These are phyloP conservation scores for Hordeum marinum DNA, from an alignment of 176 grass and related monocot genomes.

Conservation along the genomic window DNA sequence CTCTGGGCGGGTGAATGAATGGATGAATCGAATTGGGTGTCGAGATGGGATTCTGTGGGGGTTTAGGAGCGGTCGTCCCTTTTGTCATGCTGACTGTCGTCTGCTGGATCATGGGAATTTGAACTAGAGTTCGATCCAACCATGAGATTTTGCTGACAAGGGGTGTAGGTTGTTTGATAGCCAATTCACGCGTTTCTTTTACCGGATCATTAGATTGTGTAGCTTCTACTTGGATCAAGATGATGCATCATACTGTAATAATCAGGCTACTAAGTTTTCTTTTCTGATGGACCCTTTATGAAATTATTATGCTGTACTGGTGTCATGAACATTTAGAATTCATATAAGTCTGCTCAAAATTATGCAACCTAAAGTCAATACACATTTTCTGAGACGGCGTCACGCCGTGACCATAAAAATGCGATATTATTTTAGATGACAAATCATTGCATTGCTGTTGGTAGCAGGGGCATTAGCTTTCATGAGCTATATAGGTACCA, in stretches of 20 bases:
- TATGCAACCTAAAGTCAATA: not conserved
- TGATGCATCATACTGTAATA: not conserved
- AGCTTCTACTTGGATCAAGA: not conserved
- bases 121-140: not conserved
- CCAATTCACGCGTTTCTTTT: not conserved
- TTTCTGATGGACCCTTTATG: not conserved
- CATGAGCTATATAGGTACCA: not conserved
- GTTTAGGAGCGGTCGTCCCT: not conserved
- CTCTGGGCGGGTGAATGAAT: not conserved
- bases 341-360: not conserved
- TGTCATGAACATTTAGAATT: not conserved
- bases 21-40: not conserved
- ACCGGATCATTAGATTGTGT: not conserved
- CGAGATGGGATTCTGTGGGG: not conserved
- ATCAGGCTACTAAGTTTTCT: not conserved
- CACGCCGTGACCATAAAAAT: not conserved
- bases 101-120: not conserved
- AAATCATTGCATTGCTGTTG: no score
- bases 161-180: not conserved
- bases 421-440: no score
- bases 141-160: not conserved
- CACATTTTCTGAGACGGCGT: not conserved
- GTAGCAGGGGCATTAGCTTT: not conserved
- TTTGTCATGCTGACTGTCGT: not conserved
- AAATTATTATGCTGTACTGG: not conserved